Evolutionary conservation across 352 stramenopile genomes (phyloP).

Genomic region (Chloridella minuta): DNA sequence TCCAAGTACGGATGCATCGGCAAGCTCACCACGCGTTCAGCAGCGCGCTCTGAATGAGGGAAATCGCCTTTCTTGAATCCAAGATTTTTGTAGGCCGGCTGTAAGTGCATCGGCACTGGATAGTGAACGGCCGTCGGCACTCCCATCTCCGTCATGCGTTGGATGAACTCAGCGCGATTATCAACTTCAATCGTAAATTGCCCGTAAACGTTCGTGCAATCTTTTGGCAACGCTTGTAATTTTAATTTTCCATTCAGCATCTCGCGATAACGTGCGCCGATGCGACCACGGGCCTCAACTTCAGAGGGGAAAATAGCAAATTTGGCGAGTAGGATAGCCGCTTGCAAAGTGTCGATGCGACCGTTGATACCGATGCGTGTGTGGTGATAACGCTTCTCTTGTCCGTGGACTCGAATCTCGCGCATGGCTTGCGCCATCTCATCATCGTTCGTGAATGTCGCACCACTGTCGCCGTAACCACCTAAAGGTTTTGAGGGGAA

Average conservation of each 20-base stretch:
- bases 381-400: neutral
- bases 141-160: neutral
- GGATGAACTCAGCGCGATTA: neutral
- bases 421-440: neutral
- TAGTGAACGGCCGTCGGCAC: neutral
- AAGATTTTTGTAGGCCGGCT: neutral
- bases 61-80: neutral
- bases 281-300: no score
- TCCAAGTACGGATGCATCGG: slow-evolving; percentile 12
- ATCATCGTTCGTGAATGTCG: slow-evolving; percentile 14
- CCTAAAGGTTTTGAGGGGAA: slow-evolving; percentile 14
- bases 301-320: neutral
- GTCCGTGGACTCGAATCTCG: neutral
- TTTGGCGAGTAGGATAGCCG: slow-evolving; percentile 6
- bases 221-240: no score
- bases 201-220: no score
- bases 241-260: no score
- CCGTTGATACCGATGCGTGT: neutral
- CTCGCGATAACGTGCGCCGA: no score
- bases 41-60: neutral
- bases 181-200: neutral
- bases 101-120: neutral
- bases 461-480: slow-evolving; percentile 13
- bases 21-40: neutral
- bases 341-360: slow-evolving; percentile 2